Evolutionary conservation across 495 filamentous ascomycete genomes (phyloP).

Genomic region (Thermothielavioides terrestris): DNA sequence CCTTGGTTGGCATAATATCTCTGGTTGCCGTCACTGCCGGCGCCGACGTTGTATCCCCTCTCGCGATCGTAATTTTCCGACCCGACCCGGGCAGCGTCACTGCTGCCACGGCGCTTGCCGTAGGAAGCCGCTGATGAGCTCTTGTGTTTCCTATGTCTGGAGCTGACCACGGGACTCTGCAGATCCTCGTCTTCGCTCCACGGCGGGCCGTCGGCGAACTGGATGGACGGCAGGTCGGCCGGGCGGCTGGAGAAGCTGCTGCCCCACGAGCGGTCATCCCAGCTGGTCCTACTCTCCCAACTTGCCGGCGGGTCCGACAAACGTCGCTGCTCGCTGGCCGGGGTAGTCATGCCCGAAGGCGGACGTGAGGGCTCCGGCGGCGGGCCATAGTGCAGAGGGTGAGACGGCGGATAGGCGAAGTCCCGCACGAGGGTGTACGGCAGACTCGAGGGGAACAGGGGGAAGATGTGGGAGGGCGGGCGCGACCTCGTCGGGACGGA

Average conservation of each 20-base stretch:
- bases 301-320: conserved; percentile 69
- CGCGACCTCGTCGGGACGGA: conserved; percentile 65
- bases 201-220: conserved; percentile 87
- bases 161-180: conserved; percentile 75
- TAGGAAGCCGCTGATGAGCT: conserved; percentile 46
- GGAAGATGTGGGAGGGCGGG: conserved; percentile 67
- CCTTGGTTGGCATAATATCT: conserved; percentile 69
- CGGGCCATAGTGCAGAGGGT: conserved; percentile 91
- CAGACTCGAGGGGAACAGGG: conserved; percentile 80
- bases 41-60: conserved; percentile 56
- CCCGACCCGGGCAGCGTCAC: conserved; percentile 14
- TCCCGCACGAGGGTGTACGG: conserved; percentile 85
- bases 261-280: conserved; percentile 39
- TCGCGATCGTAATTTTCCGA: conserved; percentile 41
- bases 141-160: conserved; percentile 77
- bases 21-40: conserved; percentile 65
- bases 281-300: conserved; percentile 50
- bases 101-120: conserved; percentile 36
- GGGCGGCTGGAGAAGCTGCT: conserved; percentile 34
- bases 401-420: conserved; percentile 78
- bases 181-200: conserved; percentile 96
- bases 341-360: conserved; percentile 71
- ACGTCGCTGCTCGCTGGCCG: conserved; percentile 70
- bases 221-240: conserved; percentile 71
- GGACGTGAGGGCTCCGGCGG: conserved; percentile 60